Conservation (phyloP, 345 rosid species). For the Mangifera indica region DNA sequence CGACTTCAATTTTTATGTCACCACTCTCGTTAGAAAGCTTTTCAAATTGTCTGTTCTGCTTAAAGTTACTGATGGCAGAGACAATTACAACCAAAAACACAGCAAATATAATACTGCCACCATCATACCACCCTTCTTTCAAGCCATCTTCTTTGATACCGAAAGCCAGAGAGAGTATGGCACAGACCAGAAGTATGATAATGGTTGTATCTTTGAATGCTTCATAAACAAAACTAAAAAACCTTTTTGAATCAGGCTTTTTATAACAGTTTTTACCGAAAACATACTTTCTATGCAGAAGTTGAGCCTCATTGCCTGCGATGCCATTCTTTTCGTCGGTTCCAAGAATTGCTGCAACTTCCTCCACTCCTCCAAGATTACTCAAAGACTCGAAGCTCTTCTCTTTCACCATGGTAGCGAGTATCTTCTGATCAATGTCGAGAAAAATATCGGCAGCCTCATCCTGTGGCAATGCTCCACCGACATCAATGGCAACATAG, state of each 20-base stretch:
- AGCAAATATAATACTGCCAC: slow-evolving; percentile 18
- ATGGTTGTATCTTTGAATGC: slow-evolving; percentile 14
- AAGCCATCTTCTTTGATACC: slow-evolving; percentile 27
- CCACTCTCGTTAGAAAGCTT: neutral
- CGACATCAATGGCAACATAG: slow-evolving; percentile 24
- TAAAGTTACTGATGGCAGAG: slow-evolving; percentile 13
- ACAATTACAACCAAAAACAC: slow-evolving; percentile 14
- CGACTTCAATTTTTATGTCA: slow-evolving; percentile 12
- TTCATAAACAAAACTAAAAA: slow-evolving; percentile 11
- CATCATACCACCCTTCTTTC: neutral
- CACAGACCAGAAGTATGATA: slow-evolving; percentile 19
- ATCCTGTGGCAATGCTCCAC: too few species aligned
- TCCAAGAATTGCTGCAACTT: slow-evolving; percentile 9
- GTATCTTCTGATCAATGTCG: neutral
- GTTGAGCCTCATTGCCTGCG: neutral
- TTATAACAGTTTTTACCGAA: slow-evolving; percentile 11
- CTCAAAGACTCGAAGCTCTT: slow-evolving; percentile 12
- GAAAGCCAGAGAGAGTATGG: slow-evolving; percentile 16
- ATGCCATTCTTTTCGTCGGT: slow-evolving; percentile 12
- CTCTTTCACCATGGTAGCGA: slow-evolving; percentile 12
- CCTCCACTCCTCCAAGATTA: slow-evolving; percentile 11
- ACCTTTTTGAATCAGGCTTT: slow-evolving; percentile 9
- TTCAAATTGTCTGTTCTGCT: slow-evolving; percentile 14
- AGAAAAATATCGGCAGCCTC: neutral
- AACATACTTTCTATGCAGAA: neutral